A percentile compares a stretch with the other conserved stretches of the same genome.
Conservation (phyloP, 2,329 filamentous ascomycete species). For the Penicillium palitans region DNA sequence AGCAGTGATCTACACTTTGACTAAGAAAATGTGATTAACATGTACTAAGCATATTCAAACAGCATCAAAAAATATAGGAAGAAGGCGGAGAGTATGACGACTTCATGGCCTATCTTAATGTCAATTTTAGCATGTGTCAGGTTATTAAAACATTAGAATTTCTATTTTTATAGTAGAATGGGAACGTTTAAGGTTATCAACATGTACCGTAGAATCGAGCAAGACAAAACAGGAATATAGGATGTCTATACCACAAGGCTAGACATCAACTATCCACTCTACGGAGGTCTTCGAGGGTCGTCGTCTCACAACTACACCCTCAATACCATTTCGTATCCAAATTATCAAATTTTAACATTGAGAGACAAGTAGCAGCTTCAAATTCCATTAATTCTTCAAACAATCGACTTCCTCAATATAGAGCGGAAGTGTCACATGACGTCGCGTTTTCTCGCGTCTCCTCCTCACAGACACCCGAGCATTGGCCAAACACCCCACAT, state of each 20-base stretch:
- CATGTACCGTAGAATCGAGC: too few species aligned
- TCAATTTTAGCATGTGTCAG: neutral
- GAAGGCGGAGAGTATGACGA: neutral
- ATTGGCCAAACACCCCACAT: slow-evolving; percentile 13
- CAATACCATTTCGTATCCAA: neutral
- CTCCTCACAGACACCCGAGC: slow-evolving; percentile 6
- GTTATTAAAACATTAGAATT: neutral
- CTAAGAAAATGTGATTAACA: neutral
- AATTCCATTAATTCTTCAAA: neutral
- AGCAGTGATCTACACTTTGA: neutral
- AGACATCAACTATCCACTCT: neutral
- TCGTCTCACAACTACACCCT: neutral
- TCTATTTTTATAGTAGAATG: neutral
- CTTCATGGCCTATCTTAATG: neutral
- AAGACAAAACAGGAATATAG: neutral
- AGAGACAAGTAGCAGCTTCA: neutral
- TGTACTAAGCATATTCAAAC: neutral
- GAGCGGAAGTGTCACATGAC: slow-evolving; percentile 30
- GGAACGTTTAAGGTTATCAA: neutral
- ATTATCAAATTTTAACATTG: neutral
- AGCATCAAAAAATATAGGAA: neutral
- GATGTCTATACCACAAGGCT: neutral
- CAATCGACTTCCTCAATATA: neutral
- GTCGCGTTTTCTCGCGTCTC: slow-evolving; percentile 28
- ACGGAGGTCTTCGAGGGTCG: neutral